Conservation (phyloP, 345 rosid species). For the Lumnitzera littorea region DNA sequence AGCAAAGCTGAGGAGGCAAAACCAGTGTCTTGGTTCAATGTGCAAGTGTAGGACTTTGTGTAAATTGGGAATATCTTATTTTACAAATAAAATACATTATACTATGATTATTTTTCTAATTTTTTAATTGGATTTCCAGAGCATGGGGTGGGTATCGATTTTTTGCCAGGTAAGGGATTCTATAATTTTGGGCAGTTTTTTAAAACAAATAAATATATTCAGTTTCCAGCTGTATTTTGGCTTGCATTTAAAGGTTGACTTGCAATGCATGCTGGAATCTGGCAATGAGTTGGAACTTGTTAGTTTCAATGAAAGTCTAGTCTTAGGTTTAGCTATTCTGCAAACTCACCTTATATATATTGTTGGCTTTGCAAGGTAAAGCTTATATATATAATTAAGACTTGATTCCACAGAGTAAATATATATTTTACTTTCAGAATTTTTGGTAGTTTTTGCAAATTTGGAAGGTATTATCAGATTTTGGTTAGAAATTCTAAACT, state of each 20-base stretch:
- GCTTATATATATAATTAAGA: no score
- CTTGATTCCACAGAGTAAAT: no score
- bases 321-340: background rate
- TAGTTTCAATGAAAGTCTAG: background rate
- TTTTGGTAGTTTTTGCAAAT: no score
- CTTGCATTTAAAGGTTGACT: conserved; percentile 26
- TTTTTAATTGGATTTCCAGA: conserved; percentile 13
- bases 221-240: conserved; percentile 47
- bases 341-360: background rate
- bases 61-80: no score
- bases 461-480: no score
- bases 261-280: conserved; percentile 10
- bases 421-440: no score
- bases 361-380: background rate
- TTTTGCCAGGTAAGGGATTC: conserved; percentile 28
- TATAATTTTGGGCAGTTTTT: conserved; percentile 17
- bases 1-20: no score
- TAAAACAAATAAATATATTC: conserved; percentile 1
- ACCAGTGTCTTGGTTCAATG: no score
- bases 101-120: background rate
- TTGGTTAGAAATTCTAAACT: no score
- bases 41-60: no score
- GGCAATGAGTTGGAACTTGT: conserved; percentile 35
- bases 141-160: conserved; percentile 22
- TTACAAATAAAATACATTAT: no score